phyloP scores from a whole-genome alignment of 495 filamentous ascomycete genomes.

The Chaetomium cochliodes region DNA sequence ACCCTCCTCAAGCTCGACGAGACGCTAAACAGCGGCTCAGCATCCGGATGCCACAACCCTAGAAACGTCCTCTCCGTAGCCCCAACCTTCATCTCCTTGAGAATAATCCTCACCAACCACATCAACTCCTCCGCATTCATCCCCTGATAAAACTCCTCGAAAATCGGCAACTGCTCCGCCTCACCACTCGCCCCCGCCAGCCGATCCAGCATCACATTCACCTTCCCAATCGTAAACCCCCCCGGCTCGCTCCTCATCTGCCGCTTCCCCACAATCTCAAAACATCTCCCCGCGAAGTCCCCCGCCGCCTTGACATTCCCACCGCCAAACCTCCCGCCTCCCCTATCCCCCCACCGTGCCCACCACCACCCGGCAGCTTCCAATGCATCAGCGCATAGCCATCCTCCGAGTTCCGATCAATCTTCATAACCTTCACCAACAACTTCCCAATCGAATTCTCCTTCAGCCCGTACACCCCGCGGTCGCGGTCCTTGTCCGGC shows the following conservation, averaged over 20 bases:
- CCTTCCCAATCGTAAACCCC: slow-evolving; percentile 78
- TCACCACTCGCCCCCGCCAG: slow-evolving; percentile 75
- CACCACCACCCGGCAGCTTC: slow-evolving; percentile 75
- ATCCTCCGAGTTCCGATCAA: slow-evolving; percentile 88
- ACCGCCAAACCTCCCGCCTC: slow-evolving; percentile 48
- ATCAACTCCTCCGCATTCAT: slow-evolving; percentile 94
- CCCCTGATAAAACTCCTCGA: slow-evolving; percentile 76
- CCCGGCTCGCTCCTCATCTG: slow-evolving; percentile 73
- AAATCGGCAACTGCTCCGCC: slow-evolving; percentile 74
- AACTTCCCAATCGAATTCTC: slow-evolving; percentile 87
- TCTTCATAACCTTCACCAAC: slow-evolving; percentile 86
- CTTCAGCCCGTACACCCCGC: slow-evolving; percentile 92
- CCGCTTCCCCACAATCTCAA: slow-evolving; percentile 79
- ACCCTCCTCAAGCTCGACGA: slow-evolving; percentile 87
- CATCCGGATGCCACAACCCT: slow-evolving; percentile 90
- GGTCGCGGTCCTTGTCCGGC: slow-evolving; percentile 90
- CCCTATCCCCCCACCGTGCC: slow-evolving; percentile 50
- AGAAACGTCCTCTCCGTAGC: slow-evolving; percentile 92
- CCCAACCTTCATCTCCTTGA: slow-evolving; percentile 97
- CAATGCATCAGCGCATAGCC: slow-evolving; percentile 83
- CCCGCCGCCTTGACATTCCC: slow-evolving; percentile 76
- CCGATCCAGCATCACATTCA: slow-evolving; percentile 82
- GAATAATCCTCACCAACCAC: slow-evolving; percentile 92
- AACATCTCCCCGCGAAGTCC: slow-evolving; percentile 88
- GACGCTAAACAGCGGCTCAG: slow-evolving; percentile 83